Percentiles rank a stretch among this genome's conserved stretches.
phyloP scores from a whole-genome alignment of 768 basidiomycete species.

The Kockovaella imperatae region DNA sequence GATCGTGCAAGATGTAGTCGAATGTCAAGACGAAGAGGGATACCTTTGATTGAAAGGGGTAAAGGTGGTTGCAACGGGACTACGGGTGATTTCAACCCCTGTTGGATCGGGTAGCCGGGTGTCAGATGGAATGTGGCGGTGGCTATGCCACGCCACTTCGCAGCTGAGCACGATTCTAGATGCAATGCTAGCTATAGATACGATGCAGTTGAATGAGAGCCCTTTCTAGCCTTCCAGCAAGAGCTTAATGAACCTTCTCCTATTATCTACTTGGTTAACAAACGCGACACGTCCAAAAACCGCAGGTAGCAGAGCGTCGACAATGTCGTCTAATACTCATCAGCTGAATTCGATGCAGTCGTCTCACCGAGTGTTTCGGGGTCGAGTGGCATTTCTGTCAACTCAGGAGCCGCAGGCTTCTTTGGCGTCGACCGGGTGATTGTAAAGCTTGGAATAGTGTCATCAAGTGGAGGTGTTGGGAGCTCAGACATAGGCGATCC shows the following conservation, averaged over 20 bases:
- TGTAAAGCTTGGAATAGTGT: background rate
- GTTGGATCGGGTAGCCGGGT: too few species aligned
- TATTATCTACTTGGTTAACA: constrained; percentile 4
- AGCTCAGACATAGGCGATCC: background rate
- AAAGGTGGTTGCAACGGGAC: too few species aligned
- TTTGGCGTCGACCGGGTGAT: background rate
- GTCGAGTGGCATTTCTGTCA: background rate
- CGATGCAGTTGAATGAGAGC: too few species aligned
- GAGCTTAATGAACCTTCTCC: constrained; percentile 19
- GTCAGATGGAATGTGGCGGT: too few species aligned
- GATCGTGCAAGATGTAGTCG: too few species aligned
- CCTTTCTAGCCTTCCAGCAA: constrained; percentile 31
- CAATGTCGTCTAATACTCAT: background rate
- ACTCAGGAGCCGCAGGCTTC: background rate
- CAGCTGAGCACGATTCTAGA: too few species aligned
- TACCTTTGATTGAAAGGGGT: too few species aligned
- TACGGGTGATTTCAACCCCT: too few species aligned
- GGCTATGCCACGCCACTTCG: too few species aligned
- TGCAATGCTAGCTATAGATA: too few species aligned
- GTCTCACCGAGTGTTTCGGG: background rate
- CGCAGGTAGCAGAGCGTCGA: constrained; percentile 6
- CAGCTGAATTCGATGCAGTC: background rate
- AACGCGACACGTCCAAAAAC: constrained; percentile 4
- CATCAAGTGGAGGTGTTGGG: background rate
- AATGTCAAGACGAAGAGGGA: too few species aligned